phyloP scores from a whole-genome alignment of 495 filamentous ascomycete genomes.

The Tuber magnatum region DNA sequence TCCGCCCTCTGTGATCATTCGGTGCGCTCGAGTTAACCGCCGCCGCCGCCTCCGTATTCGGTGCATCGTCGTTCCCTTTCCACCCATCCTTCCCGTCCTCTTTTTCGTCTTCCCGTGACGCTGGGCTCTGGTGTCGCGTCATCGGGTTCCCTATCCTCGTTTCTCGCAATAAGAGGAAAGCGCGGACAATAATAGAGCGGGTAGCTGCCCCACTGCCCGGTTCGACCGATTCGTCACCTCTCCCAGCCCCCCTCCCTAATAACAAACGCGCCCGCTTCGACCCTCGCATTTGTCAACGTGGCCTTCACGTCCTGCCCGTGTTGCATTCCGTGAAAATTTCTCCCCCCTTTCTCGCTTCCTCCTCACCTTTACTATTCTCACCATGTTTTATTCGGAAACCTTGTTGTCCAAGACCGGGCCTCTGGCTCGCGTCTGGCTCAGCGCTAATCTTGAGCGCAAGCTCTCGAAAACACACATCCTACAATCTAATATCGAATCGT shows the following conservation, averaged over 20 bases:
- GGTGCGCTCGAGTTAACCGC: background rate
- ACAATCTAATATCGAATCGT: slow-evolving; percentile 84
- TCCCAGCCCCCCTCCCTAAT: background rate
- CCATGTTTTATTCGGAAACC: slow-evolving; percentile 97
- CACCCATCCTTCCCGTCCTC: background rate
- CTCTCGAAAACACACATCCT: slow-evolving; percentile 90
- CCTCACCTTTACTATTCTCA: slow-evolving; percentile 13
- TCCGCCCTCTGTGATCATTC: background rate
- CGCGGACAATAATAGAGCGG: background rate
- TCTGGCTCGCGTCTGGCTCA: slow-evolving; percentile 94
- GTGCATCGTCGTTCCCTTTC: background rate
- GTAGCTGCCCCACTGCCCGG: background rate
- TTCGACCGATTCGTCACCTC: slow-evolving; percentile 1
- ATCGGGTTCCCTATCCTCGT: background rate
- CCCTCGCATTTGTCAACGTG: background rate
- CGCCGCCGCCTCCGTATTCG: background rate
- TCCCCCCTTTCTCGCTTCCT: background rate
- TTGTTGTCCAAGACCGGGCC: slow-evolving; percentile 94
- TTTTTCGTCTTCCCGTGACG: background rate
- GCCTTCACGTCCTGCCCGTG: background rate
- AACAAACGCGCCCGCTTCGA: background rate
- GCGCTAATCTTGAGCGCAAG: slow-evolving; percentile 94
- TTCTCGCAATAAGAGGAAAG: background rate
- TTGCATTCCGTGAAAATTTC: background rate
- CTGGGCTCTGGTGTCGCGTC: background rate